Base-by-base conservation (phyloP, 2,329 filamentous ascomycete species). In the Colletotrichum horii region DNA sequence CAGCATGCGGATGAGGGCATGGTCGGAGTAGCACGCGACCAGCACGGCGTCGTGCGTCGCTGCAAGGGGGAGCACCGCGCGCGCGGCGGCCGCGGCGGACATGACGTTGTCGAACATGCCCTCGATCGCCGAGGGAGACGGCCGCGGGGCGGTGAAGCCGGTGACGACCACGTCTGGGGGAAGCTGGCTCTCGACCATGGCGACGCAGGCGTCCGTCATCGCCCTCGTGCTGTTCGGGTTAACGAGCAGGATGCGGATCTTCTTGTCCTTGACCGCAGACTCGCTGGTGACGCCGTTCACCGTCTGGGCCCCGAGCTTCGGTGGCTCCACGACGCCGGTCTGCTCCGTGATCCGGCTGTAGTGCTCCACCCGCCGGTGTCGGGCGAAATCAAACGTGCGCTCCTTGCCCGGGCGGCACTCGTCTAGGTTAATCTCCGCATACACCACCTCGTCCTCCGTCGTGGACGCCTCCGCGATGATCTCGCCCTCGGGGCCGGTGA, bases 191-290 rank as follows among this genome's bases (percentile, higher is more conserved):
- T 85, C 83, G 68, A 92, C 86, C 65, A 88, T 85, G 61, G 84
- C 80, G 70, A 88, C 88, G 78, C 96, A 87, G 32, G 89, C 91
- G 6, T 91, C 86, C 6, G 94, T 96, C 94, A 96, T 96, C 69
- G 88, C 86, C 70, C 85, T 79, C 1, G 93, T 95, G 4, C 93
- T 95, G 84, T 96, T 96, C 32, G 95, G 94, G 81, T 97, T 96
- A 79, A 96, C 88, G 76, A 96, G 87, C 43, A 96, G 88, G 75
- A 96, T 91, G 75, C 52, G 75, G 3, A 74, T 74, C 48, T 74
- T 74, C 34, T 66, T 70, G 16, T 65, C 14, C 34, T 48, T 65
- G 8, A 34, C 19, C 4, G 28, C 1, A 4, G 12, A 8, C n/a
- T 9, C 34, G n/a, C 16, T 48, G 38, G 38, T 22, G 8, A 36